These are phyloP conservation scores for Monosporascus ibericus DNA, from an alignment of 2,329 filamentous ascomycete species.

Conservation along the genomic window DNA sequence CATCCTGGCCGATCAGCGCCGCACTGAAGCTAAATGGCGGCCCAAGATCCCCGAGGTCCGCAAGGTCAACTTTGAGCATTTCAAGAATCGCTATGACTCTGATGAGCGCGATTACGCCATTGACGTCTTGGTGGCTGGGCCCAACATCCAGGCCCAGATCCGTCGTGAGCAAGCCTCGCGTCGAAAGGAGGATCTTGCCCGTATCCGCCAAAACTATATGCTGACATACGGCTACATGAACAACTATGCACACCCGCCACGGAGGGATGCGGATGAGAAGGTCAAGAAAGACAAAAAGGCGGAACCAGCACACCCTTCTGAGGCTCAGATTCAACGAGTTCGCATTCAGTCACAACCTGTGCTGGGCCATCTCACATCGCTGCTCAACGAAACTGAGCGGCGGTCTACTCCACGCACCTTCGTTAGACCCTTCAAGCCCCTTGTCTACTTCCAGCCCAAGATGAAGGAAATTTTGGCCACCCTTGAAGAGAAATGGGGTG, in stretches of 20 bases:
- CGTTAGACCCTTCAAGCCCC: constrained; percentile 33
- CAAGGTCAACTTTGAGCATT: constrained; percentile 36
- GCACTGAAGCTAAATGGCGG: constrained; percentile 32
- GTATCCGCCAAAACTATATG: constrained; percentile 26
- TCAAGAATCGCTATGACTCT: constrained; percentile 34
- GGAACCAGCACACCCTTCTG: constrained; percentile 10
- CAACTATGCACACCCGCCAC: constrained; percentile 6
- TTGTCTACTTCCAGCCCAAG: constrained; percentile 35
- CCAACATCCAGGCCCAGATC: constrained; percentile 30
- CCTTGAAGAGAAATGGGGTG: constrained; percentile 36
- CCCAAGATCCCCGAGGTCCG: constrained; percentile 35
- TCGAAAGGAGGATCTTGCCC: constrained; percentile 30
- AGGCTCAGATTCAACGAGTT: constrained; percentile 21
- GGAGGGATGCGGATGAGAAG: constrained; percentile 12
- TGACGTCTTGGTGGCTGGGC: constrained; percentile 31
- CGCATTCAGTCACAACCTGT: constrained; percentile 36
- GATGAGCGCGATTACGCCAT: constrained; percentile 32
- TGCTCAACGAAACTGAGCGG: constrained; percentile 30
- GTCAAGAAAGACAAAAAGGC: constrained; percentile 15
- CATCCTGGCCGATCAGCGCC: constrained; percentile 29
- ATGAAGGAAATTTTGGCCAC: constrained; percentile 32
- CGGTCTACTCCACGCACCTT: constrained; percentile 33
- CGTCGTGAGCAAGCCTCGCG: constrained; percentile 31
- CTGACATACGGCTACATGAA: constrained; percentile 8
- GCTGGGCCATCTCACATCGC: constrained; percentile 30